phyloP scores from a whole-genome alignment of 1,139 yeast genomes.

The Yamadazyma triangularis region DNA sequence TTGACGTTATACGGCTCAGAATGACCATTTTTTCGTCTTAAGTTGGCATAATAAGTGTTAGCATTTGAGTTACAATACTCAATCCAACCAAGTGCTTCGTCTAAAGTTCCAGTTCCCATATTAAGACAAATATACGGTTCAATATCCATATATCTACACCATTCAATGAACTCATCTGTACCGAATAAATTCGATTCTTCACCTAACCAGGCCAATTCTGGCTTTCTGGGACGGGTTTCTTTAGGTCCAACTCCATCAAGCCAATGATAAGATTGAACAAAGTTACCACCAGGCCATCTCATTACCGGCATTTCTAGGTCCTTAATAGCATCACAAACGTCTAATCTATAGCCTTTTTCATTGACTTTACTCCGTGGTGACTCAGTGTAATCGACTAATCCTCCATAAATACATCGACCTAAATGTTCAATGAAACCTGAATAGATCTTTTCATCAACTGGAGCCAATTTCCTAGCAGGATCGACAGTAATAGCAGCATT shows the following conservation, averaged over 20 bases:
- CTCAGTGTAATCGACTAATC: slow-evolving; percentile 22
- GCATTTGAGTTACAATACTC: slow-evolving; percentile 27
- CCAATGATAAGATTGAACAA: slow-evolving; percentile 29
- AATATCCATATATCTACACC: slow-evolving; percentile 21
- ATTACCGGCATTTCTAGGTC: slow-evolving; percentile 26
- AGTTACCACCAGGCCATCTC: slow-evolving; percentile 32
- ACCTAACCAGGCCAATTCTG: slow-evolving; percentile 27
- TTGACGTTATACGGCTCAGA: slow-evolving; percentile 27
- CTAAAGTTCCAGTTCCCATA: slow-evolving; percentile 32
- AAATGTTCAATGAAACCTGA: slow-evolving; percentile 29
- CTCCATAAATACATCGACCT: slow-evolving; percentile 30
- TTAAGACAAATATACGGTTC: slow-evolving; percentile 28
- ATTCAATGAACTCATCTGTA: slow-evolving; percentile 28
- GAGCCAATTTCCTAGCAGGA: slow-evolving; percentile 8
- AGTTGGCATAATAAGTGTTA: slow-evolving; percentile 21
- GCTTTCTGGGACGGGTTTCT: slow-evolving; percentile 22
- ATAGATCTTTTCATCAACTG: slow-evolving; percentile 22
- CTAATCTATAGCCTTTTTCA: slow-evolving; percentile 21
- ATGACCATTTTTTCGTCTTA: slow-evolving; percentile 25
- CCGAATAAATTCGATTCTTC: slow-evolving; percentile 27
- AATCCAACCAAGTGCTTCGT: slow-evolving; percentile 29
- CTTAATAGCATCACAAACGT: slow-evolving; percentile 22
- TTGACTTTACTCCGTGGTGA: slow-evolving; percentile 14
- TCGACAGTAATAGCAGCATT: slow-evolving; percentile 9
- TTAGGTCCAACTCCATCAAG: slow-evolving; percentile 28